A percentile compares a stretch with the other conserved stretches of the same genome.
Evolutionary conservation across 2,329 filamentous ascomycete species (phyloP).

Genomic region (Verticillium longisporum): DNA sequence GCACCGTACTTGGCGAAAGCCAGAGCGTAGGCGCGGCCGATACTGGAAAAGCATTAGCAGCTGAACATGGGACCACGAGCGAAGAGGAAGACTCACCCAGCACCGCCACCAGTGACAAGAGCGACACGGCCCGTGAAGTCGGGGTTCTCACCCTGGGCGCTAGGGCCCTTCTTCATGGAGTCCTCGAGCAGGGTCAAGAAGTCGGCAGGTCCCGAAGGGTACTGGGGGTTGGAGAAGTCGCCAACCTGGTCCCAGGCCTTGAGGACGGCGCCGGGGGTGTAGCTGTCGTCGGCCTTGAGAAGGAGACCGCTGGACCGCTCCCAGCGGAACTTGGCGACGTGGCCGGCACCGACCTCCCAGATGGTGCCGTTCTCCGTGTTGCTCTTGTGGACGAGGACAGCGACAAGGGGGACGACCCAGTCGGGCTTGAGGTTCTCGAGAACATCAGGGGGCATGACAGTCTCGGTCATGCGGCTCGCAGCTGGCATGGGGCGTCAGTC

Average conservation of each 20-base stretch:
- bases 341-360: constrained; percentile 89
- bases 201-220: constrained; percentile 80
- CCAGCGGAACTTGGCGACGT: constrained; percentile 91
- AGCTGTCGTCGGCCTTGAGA: constrained; percentile 78
- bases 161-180: constrained; percentile 69
- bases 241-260: constrained; percentile 84
- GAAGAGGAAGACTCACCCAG: constrained; percentile 46
- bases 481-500: constrained; percentile 41
- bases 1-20: constrained; percentile 81
- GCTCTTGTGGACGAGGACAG: constrained; percentile 77
- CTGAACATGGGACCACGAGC: not conserved
- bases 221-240: constrained; percentile 77
- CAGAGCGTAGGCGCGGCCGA: constrained; percentile 84
- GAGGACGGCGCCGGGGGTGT: constrained; percentile 82
- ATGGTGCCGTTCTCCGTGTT: constrained; percentile 83
- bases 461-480: constrained; percentile 91
- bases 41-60: constrained; percentile 40
- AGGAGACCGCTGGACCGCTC: constrained; percentile 85
- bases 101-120: constrained; percentile 81
- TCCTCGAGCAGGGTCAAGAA: constrained; percentile 82
- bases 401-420: constrained; percentile 92
- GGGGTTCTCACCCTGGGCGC: constrained; percentile 64
- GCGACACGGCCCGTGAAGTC: constrained; percentile 82
- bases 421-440: constrained; percentile 82
- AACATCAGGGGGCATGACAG: constrained; percentile 91